phyloP scores from a whole-genome alignment of 495 filamentous ascomycete species.

The Hyaloscypha finlandica region DNA sequence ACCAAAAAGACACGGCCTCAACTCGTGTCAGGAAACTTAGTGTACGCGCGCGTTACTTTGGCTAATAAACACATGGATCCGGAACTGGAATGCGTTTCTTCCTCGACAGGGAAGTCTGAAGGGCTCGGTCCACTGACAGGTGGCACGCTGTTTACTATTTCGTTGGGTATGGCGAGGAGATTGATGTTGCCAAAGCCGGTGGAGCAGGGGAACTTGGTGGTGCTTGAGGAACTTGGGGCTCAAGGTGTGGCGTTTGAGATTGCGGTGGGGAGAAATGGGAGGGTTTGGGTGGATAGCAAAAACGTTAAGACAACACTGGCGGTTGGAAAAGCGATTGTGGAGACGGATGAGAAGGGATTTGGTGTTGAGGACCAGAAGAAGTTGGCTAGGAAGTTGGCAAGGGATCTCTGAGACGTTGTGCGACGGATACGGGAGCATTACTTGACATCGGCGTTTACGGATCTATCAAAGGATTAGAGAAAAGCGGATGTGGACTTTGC shows the following conservation, averaged over 20 bases:
- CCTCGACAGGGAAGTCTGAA: conserved; percentile 83
- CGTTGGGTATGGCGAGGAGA: conserved; percentile 76
- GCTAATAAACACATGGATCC: conserved; percentile 81
- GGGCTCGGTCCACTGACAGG: conserved; percentile 84
- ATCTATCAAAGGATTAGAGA: neutral
- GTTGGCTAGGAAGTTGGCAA: conserved; percentile 64
- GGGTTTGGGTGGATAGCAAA: conserved; percentile 83
- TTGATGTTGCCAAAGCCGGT: conserved; percentile 66
- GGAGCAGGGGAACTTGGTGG: conserved; percentile 65
- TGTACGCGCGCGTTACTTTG: conserved; percentile 80
- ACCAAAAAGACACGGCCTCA: conserved; percentile 89
- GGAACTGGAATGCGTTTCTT: conserved; percentile 86
- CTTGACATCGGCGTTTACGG: neutral
- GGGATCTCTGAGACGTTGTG: conserved; percentile 13
- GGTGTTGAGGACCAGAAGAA: conserved; percentile 75
- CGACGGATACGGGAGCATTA: neutral
- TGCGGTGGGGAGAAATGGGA: conserved; percentile 91
- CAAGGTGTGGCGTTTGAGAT: conserved; percentile 81
- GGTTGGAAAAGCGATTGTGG: conserved; percentile 77
- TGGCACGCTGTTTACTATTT: conserved; percentile 85
- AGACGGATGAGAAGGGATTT: conserved; percentile 70
- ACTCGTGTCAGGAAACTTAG: conserved; percentile 69
- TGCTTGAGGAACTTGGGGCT: conserved; percentile 79
- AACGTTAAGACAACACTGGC: conserved; percentile 66
- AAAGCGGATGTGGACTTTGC: neutral